Conservation (phyloP, 2,329 filamentous ascomycete species). For the Penicillium sp. region DNA sequence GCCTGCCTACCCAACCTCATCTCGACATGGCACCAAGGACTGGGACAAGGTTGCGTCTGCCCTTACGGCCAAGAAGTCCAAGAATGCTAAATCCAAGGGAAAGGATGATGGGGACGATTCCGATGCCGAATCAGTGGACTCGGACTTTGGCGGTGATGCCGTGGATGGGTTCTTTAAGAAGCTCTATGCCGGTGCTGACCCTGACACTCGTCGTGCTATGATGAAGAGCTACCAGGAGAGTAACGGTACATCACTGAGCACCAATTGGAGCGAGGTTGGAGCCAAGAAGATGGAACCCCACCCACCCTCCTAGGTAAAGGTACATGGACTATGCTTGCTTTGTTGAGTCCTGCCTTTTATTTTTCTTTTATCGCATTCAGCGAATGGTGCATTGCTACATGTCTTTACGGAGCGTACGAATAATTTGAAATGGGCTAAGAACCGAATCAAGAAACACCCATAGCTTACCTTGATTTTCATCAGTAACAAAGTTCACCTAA, state of each 20-base stretch:
- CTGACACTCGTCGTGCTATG: conserved; percentile 88
- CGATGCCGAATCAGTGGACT: conserved; percentile 47
- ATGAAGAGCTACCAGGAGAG: conserved; percentile 96
- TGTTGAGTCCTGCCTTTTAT: conserved; percentile 2
- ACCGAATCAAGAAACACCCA: background rate
- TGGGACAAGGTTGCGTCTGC: conserved; percentile 77
- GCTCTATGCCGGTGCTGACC: conserved; percentile 73
- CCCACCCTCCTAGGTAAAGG: conserved; percentile 21
- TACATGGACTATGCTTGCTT: background rate
- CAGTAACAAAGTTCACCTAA: background rate
- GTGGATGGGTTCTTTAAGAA: conserved; percentile 88
- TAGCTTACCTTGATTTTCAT: background rate
- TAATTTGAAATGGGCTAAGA: background rate
- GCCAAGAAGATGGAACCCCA: conserved; percentile 63
- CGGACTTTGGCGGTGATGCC: conserved; percentile 56
- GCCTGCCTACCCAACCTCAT: conserved; percentile 82
- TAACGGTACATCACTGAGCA: conserved; percentile 88
- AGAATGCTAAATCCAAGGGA: conserved; percentile 29
- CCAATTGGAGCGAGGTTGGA: conserved; percentile 83
- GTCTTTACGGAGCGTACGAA: background rate
- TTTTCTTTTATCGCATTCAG: conserved; percentile 10
- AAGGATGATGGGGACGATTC: conserved; percentile 52
- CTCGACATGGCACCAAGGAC: conserved; percentile 77
- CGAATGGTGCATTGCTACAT: conserved; percentile 7
- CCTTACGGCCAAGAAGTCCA: conserved; percentile 42